phyloP scores from a whole-genome alignment of 2,329 filamentous ascomycete species.

The Ascochyta rabiei region DNA sequence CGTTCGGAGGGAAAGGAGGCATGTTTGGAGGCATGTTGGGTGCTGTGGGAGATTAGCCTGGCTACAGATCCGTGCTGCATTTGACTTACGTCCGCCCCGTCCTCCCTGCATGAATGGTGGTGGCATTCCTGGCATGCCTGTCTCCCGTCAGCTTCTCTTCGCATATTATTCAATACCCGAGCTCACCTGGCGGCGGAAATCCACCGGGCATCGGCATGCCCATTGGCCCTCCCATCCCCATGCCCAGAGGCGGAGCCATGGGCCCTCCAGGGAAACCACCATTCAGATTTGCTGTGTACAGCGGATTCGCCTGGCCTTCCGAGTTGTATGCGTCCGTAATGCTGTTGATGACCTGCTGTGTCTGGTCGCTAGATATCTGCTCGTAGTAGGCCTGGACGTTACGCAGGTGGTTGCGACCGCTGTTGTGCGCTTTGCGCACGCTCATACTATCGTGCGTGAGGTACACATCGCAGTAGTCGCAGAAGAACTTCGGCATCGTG shows the following conservation, averaged over 20 bases:
- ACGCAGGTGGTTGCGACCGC: slow-evolving; percentile 91
- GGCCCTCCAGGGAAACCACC: slow-evolving; percentile 53
- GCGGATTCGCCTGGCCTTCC: slow-evolving; percentile 90
- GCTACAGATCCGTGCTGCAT: not conserved
- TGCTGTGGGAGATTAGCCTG: slow-evolving; percentile 10
- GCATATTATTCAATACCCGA: not conserved
- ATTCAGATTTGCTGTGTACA: slow-evolving; percentile 63
- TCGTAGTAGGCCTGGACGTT: slow-evolving; percentile 99
- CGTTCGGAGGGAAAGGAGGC: slow-evolving; percentile 41
- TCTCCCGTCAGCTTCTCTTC: slow-evolving; percentile 13
- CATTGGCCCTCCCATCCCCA: slow-evolving; percentile 31
- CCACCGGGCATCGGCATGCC: slow-evolving; percentile 25
- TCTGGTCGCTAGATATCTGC: slow-evolving; percentile 98
- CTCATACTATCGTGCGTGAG: slow-evolving; percentile 99
- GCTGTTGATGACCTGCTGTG: slow-evolving; percentile 96
- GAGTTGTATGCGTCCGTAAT: slow-evolving; percentile 96
- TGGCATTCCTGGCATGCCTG: slow-evolving; percentile 45
- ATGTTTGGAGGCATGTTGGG: slow-evolving; percentile 41
- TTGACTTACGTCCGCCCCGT: slow-evolving; percentile 47
- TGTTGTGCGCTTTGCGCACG: slow-evolving; percentile 98
- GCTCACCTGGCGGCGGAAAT: slow-evolving; percentile 28
- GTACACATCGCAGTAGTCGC: slow-evolving; percentile 99
- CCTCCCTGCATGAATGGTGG: slow-evolving; percentile 49
- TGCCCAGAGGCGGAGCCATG: slow-evolving; percentile 22
- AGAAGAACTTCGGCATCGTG: slow-evolving; percentile 39